Conservation (phyloP, 495 filamentous ascomycete genomes). For the Lophiostoma macrostomum region DNA sequence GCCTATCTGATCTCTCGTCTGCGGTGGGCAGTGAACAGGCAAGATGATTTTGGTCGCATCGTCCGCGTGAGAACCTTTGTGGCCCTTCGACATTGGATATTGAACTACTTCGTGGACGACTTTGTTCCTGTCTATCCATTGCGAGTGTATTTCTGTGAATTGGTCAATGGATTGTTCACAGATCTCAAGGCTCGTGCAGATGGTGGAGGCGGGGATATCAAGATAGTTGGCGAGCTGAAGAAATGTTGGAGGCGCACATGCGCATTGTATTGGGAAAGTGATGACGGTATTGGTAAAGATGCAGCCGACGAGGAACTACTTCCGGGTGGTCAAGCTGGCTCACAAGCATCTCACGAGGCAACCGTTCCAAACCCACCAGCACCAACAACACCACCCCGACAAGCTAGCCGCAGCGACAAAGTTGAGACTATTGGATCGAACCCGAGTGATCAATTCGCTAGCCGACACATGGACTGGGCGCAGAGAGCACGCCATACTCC, state of each 20-base stretch:
- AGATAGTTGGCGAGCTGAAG: constrained; percentile 90
- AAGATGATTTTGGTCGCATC: constrained; percentile 82
- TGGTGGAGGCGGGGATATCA: constrained; percentile 71
- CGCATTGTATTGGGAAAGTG: constrained; percentile 76
- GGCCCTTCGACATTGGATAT: constrained; percentile 92
- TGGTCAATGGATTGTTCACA: constrained; percentile 72
- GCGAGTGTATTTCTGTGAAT: constrained; percentile 73
- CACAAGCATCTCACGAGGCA: constrained; percentile 22
- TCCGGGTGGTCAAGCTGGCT: constrained; percentile 60
- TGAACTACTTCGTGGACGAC: constrained; percentile 97
- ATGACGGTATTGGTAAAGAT: constrained; percentile 44
- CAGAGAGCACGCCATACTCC: constrained; percentile 30
- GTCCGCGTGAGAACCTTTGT: constrained; percentile 95
- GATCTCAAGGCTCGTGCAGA: constrained; percentile 54
- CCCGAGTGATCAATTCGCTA: constrained; percentile 33
- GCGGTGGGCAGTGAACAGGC: constrained; percentile 77
- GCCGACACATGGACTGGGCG: constrained; percentile 33
- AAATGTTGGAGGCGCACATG: constrained; percentile 96
- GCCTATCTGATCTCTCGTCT: constrained; percentile 80
- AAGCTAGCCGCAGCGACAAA: constrained; percentile 13
- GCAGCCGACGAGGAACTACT: constrained; percentile 64
- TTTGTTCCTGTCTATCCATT: constrained; percentile 82
- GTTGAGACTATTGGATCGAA: constrained; percentile 29
- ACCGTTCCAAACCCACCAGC: constrained; percentile 45
- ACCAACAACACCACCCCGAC: constrained; percentile 21